Evolutionary conservation across 1,284 basidiomycete genomes (phyloP), one percentile per base, ranked within the genome.

Genomic region (Ustilago cynodontis): DNA sequence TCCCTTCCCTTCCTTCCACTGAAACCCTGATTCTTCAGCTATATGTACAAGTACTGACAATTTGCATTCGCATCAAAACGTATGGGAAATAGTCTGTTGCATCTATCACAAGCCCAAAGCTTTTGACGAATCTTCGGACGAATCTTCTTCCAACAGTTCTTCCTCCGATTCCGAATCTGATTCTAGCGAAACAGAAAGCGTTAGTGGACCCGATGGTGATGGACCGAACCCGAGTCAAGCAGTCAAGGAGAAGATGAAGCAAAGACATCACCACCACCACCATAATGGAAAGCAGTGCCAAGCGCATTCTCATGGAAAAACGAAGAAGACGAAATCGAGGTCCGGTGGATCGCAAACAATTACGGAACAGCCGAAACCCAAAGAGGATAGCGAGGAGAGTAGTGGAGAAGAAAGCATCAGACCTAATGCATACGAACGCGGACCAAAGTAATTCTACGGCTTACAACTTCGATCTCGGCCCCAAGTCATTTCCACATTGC

Each of bases 81-180:
- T 11, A 9, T 11, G 5, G 47, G 13, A 6, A 6, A 11, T 63
- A 82, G 81, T 85, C 53, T 85, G 83, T 57, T 85, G 83, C 64
- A 85, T 85, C 59, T 85, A 80, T 55, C 83, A 84, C 58, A 85
- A 84, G 45, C 82, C 79, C 4, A 71, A 79, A 22, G 74, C 83
- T 0, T 84, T 83, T 53, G 83, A 81, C 59, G 83, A 85, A 60
- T 77, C 72, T 10, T 78, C 74, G 1, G 74, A 75, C 39, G 78
- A 79, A 20, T 65, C 64, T 1, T 64, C 60, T 9, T 71, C 65
- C 1, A 52, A 59, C 6, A 9, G 10, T 43, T 45, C 35, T 10
- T 26, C 31, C 31, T 13, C 28, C 2, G 24, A 31, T 22, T 47
- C 29, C 0, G 22, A 11, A 10, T 57, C 59, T 3, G 20, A 45